These are phyloP conservation scores for Stentor roeselii DNA, from an alignment of 73 alveolate species.

Conservation along the genomic window DNA sequence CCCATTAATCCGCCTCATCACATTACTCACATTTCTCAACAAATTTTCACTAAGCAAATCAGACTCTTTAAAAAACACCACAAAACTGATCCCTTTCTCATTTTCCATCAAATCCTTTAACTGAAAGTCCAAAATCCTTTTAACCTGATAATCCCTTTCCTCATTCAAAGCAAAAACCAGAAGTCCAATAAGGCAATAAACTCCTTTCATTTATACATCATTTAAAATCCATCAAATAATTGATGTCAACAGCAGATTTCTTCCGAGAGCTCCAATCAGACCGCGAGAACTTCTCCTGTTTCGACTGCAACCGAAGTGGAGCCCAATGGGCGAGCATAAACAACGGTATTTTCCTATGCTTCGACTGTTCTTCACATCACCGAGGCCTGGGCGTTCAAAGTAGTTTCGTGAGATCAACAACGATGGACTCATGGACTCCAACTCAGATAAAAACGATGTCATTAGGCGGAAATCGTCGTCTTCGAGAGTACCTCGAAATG, in stretches of 20 bases:
- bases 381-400: constrained; percentile 77
- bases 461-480: constrained; percentile 90
- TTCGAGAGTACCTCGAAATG: constrained; percentile 69
- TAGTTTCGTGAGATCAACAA: constrained; percentile 81
- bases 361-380: constrained; percentile 86
- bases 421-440: constrained; percentile 89
- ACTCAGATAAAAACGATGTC: constrained; percentile 82
- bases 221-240: background rate
- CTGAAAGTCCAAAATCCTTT: too few relatives aligned
- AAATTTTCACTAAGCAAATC: too few relatives aligned
- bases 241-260: constrained; percentile 11
- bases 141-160: too few relatives aligned
- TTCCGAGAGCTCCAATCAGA: constrained; percentile 38
- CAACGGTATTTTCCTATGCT: constrained; percentile 77
- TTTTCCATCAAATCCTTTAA: too few relatives aligned
- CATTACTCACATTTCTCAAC: too few relatives aligned
- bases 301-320: constrained; percentile 60
- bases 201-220: too few relatives aligned
- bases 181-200: too few relatives aligned
- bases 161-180: too few relatives aligned
- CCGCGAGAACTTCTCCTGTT: constrained; percentile 64
- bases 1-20: too few relatives aligned
- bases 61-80: too few relatives aligned
- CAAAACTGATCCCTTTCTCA: too few relatives aligned
- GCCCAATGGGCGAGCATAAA: constrained; percentile 86